A percentile compares a stretch with the other conserved stretches of the same genome.
phyloP scores from a whole-genome alignment of 805 yeast genomes.

The Schwanniomyces pseudopolymorphus region DNA sequence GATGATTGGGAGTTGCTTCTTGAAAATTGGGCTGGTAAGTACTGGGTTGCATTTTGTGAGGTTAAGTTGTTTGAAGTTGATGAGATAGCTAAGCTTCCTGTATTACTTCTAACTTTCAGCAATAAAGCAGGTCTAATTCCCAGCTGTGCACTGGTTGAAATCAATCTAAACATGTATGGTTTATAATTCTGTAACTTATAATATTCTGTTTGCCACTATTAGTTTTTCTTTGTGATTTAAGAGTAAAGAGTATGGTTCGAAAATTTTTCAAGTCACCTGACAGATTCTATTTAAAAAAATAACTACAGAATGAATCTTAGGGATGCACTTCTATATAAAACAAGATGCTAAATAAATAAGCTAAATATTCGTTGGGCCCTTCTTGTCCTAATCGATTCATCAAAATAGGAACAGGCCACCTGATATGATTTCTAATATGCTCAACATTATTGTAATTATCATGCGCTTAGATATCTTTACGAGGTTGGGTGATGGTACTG shows the following conservation, averaged over 20 bases:
- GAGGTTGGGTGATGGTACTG: not conserved
- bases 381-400: too few relatives aligned
- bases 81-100: slow-evolving; percentile 9
- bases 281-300: not conserved
- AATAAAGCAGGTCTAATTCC: slow-evolving; percentile 37
- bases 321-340: too few relatives aligned
- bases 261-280: slow-evolving; percentile 6
- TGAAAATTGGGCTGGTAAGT: slow-evolving; percentile 10
- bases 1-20: slow-evolving; percentile 19
- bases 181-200: not conserved
- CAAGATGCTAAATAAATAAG: too few relatives aligned
- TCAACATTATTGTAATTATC: not conserved
- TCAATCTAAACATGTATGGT: slow-evolving; percentile 36
- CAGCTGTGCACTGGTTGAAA: slow-evolving; percentile 35
- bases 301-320: too few relatives aligned
- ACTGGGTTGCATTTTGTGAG: slow-evolving; percentile 5
- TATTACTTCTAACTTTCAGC: slow-evolving; percentile 35
- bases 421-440: not conserved
- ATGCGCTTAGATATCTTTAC: not conserved
- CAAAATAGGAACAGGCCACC: not conserved
- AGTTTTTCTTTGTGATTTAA: not conserved
- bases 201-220: not conserved
- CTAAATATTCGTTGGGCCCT: too few relatives aligned
- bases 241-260: not conserved
- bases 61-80: slow-evolving; percentile 1